Evolutionary conservation across 805 yeast genomes (phyloP).

Genomic region (Brettanomyces nanus): DNA sequence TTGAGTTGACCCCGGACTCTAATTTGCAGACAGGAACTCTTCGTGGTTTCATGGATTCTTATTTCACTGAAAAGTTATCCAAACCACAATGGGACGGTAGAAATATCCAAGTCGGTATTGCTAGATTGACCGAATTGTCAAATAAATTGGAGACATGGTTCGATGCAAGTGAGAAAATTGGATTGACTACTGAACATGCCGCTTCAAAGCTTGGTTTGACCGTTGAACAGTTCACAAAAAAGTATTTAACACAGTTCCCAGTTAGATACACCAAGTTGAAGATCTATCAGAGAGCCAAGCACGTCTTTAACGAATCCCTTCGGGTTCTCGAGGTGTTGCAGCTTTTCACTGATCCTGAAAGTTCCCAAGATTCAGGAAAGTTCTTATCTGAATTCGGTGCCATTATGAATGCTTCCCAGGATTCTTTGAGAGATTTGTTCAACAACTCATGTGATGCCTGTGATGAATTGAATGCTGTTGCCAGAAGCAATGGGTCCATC

Average conservation of each 20-base stretch:
- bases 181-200: slow-evolving; percentile 1
- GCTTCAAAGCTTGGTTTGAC: slow-evolving; percentile 1
- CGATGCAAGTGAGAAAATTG: neutral
- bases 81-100: neutral
- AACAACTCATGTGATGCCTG: neutral
- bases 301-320: slow-evolving; percentile 1
- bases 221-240: neutral
- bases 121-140: neutral
- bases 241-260: neutral
- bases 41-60: slow-evolving; percentile 2
- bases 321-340: neutral
- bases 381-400: neutral
- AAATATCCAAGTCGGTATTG: neutral
- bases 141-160: slow-evolving; percentile 1
- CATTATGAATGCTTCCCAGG: neutral
- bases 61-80: neutral
- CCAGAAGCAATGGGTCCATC: neutral
- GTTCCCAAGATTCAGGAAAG: neutral
- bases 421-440: neutral
- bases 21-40: slow-evolving; percentile 1
- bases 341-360: neutral
- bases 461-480: neutral
- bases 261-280: slow-evolving; percentile 2
- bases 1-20: neutral
- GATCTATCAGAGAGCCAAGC: slow-evolving; percentile 2